Conservation (phyloP, 108 stramenopile genomes). For the Cyclotella atomus region DNA sequence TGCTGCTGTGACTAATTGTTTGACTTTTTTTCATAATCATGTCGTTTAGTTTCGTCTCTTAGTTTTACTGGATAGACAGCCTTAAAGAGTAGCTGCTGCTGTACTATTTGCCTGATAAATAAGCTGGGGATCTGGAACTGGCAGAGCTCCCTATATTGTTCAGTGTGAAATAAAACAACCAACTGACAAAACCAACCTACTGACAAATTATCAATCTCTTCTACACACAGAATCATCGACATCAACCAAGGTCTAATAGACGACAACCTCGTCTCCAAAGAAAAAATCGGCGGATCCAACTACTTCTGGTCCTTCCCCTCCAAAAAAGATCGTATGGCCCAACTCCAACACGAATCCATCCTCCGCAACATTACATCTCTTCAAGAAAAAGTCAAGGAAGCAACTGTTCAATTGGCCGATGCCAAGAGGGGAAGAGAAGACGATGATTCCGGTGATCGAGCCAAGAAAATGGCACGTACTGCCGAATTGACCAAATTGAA, state of each 20-base stretch:
- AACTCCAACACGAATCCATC: slow-evolving; percentile 64
- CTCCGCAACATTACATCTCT: slow-evolving; percentile 53
- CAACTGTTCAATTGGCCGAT: slow-evolving; percentile 71
- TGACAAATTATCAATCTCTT: not conserved
- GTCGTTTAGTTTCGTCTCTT: no score
- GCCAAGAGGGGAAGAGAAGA: slow-evolving; percentile 87
- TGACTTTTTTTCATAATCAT: no score
- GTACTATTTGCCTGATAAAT: no score
- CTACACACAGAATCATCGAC: slow-evolving; percentile 58
- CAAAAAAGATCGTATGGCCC: slow-evolving; percentile 76
- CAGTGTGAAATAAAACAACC: not conserved
- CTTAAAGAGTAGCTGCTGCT: no score
- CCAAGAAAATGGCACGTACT: slow-evolving; percentile 67
- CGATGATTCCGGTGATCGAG: slow-evolving; percentile 39
- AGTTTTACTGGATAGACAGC: no score
- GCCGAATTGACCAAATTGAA: slow-evolving; percentile 55
- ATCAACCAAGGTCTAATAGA: slow-evolving; percentile 81
- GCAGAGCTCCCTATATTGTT: no score
- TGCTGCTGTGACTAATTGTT: no score
- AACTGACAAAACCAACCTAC: not conserved
- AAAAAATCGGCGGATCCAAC: slow-evolving; percentile 94
- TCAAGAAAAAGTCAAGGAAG: slow-evolving; percentile 47
- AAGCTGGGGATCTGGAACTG: no score
- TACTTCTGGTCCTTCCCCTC: slow-evolving; percentile 93
- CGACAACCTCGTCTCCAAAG: slow-evolving; percentile 86